Conservation (phyloP, 225 moss, liverwort and hornwort genomes). For the Ulota crispa region DNA sequence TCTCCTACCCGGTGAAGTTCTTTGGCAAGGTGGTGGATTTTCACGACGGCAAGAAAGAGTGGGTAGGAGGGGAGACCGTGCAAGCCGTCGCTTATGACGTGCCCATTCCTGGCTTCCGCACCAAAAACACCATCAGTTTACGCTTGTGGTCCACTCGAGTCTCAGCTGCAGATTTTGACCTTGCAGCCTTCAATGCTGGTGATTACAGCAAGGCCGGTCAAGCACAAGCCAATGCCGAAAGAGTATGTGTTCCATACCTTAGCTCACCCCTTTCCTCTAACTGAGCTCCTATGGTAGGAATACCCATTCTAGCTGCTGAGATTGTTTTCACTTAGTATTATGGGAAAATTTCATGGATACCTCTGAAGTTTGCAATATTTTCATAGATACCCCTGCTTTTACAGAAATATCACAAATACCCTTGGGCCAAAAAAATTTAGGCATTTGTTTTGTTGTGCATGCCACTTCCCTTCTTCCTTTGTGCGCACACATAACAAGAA, state of each 20-base stretch:
- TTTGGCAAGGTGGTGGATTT: slow-evolving; percentile 77
- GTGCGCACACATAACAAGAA: too few species aligned
- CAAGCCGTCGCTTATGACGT: slow-evolving; percentile 87
- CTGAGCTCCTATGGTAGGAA: too few species aligned
- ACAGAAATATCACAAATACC: too few species aligned
- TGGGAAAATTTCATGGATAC: too few species aligned
- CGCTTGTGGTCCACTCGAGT: slow-evolving; percentile 85
- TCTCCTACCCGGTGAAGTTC: slow-evolving; percentile 80
- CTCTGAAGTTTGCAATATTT: too few species aligned
- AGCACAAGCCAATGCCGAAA: slow-evolving; percentile 76
- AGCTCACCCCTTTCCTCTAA: background rate
- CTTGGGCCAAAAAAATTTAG: too few species aligned
- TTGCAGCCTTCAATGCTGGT: slow-evolving; percentile 79
- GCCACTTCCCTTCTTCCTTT: too few species aligned
- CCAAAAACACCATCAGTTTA: slow-evolving; percentile 87
- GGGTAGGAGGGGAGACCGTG: slow-evolving; percentile 89
- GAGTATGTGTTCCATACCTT: slow-evolving; percentile 32
- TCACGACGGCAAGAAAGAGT: slow-evolving; percentile 72
- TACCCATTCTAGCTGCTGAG: too few species aligned
- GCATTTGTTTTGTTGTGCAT: too few species aligned
- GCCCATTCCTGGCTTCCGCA: slow-evolving; percentile 89
- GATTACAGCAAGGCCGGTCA: slow-evolving; percentile 68
- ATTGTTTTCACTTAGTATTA: too few species aligned
- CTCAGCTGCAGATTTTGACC: slow-evolving; percentile 72
- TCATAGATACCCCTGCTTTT: too few species aligned